Conservation (phyloP, 2,329 filamentous ascomycete genomes). For the Alternaria ventricosa region DNA sequence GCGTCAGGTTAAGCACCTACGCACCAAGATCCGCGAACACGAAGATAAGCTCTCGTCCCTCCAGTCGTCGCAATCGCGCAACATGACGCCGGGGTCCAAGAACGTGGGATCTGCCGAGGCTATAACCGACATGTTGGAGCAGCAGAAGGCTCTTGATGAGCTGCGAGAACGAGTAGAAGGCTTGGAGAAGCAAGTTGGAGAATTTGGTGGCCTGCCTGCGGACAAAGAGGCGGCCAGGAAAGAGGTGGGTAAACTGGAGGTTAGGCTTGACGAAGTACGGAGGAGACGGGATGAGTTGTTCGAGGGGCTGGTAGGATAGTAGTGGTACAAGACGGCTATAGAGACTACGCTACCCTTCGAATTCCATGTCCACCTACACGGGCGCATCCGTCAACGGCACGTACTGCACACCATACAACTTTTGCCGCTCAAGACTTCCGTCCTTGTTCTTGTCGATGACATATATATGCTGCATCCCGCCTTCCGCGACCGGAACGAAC, state of each 20-base stretch:
- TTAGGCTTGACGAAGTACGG: slow-evolving; percentile 67
- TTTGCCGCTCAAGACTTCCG: slow-evolving; percentile 62
- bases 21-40: slow-evolving; percentile 72
- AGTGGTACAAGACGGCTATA: slow-evolving; percentile 4
- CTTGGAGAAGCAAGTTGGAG: slow-evolving; percentile 67
- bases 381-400: slow-evolving; percentile 78
- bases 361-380: not conserved
- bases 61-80: slow-evolving; percentile 28
- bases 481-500: slow-evolving; percentile 76
- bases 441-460: slow-evolving; percentile 73
- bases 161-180: slow-evolving; percentile 65
- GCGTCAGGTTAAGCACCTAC: slow-evolving; percentile 71
- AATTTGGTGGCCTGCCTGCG: slow-evolving; percentile 75
- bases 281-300: slow-evolving; percentile 75
- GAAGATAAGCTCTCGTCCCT: slow-evolving; percentile 50
- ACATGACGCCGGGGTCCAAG: slow-evolving; percentile 37
- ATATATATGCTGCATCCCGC: slow-evolving; percentile 70
- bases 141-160: slow-evolving; percentile 67
- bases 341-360: not conserved
- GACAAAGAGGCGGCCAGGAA: slow-evolving; percentile 71
- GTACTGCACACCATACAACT: slow-evolving; percentile 74
- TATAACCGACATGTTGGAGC: slow-evolving; percentile 63
- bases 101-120: slow-evolving; percentile 56
- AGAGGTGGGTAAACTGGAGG: slow-evolving; percentile 72
- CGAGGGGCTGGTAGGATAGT: slow-evolving; percentile 68